These are phyloP conservation scores for Albugo candida DNA, from an alignment of 352 stramenopile genomes.

Conservation along the genomic window DNA sequence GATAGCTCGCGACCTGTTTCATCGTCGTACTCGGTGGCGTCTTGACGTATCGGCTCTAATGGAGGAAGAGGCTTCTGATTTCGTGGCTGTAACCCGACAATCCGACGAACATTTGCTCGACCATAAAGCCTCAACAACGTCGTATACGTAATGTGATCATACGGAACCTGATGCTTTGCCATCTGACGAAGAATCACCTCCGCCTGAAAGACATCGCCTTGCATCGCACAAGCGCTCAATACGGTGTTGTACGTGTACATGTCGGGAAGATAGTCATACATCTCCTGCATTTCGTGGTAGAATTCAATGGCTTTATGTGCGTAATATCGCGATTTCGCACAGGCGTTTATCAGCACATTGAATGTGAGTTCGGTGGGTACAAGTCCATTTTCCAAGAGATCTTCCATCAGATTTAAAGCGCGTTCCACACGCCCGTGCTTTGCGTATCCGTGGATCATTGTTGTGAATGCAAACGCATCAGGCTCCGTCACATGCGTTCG, in stretches of 20 bases:
- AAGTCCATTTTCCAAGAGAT: slow-evolving; percentile 45
- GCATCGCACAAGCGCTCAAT: slow-evolving; percentile 52
- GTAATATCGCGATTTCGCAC: slow-evolving; percentile 69
- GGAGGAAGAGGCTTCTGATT: slow-evolving; percentile 20
- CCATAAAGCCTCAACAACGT: slow-evolving; percentile 66
- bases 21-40: slow-evolving; percentile 51
- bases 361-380: slow-evolving; percentile 56
- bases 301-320: slow-evolving; percentile 70
- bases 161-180: slow-evolving; percentile 38
- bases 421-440: slow-evolving; percentile 54
- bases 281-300: slow-evolving; percentile 73
- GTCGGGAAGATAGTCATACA: slow-evolving; percentile 67
- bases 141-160: slow-evolving; percentile 46
- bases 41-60: slow-evolving; percentile 37
- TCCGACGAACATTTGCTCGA: slow-evolving; percentile 38
- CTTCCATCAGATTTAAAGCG: slow-evolving; percentile 51
- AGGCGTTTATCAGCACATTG: slow-evolving; percentile 62
- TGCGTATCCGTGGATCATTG: slow-evolving; percentile 53
- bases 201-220: slow-evolving; percentile 49
- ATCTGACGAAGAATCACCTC: slow-evolving; percentile 62
- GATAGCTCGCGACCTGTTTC: slow-evolving; percentile 37
- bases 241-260: slow-evolving; percentile 63
- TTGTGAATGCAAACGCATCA: slow-evolving; percentile 46
- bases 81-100: slow-evolving; percentile 24
- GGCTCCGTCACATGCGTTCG: slow-evolving; percentile 46